Evolutionary conservation across 2,329 filamentous ascomycete species (phyloP), one percentile per base, ranked within the genome.

Genomic region (Ophiostoma triangulosporum): DNA sequence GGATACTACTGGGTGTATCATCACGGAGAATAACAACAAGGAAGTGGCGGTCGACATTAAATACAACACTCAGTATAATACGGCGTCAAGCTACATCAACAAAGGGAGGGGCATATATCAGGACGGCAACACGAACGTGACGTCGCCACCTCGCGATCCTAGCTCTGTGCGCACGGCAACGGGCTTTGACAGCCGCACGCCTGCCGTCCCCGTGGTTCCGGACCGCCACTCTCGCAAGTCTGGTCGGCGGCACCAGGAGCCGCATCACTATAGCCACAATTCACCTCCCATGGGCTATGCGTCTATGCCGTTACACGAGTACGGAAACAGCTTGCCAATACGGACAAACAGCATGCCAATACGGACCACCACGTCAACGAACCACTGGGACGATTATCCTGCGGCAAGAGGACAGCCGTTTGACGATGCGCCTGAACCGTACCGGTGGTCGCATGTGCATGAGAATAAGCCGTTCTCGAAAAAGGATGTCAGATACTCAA

Each of bases 401-500:
- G 9, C 43, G 7, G 14, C 43, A 8, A 15, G 4, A n/a, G 43
- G 26, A 12, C 43, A 46, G 43, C 24, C 15, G 6, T 46, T 29
- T 29, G 43, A 53, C 3, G 58, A 57, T 52, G 52, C 61, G 38
- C 61, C 58, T 43, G 54, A 55, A 15, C 14, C 57, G 2, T 60
- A 57, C 20, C 33, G 43, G 20, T 31, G 48, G 4, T 60, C 60
- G 6, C 56, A 58, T 7, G 46, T 62, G 14, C 56, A 56, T 31
- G 52, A 57, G 24, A 38, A 54, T 20, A 63, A 60, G 48, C 57
- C 54, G 4, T 62, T 55, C 40, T 59, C 56, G 1, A n/a, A 52
- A 2, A 56, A 60, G 7, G 61, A 62, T 24, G 36, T 62, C 12
- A 17, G 46, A 5, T 61, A 58, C 45, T 56, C 59, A 1, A 51